Percentiles rank a stretch among this genome's conserved stretches.
These are phyloP conservation scores for Ophiostoma perfectum DNA, from an alignment of 2,329 filamentous ascomycete genomes.

Conservation along the genomic window DNA sequence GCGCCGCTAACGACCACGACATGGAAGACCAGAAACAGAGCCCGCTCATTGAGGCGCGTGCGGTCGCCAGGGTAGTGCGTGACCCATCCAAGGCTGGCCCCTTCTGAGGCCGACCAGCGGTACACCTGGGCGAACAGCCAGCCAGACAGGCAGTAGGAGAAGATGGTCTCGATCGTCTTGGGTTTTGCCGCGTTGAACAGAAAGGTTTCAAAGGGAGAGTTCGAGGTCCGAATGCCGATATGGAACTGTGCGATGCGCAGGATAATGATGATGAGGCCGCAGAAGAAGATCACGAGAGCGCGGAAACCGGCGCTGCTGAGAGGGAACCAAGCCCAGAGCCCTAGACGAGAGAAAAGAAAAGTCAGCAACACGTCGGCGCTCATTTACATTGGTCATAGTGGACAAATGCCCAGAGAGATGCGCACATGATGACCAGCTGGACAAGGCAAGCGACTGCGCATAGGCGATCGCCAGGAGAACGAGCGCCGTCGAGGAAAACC, in stretches of 20 bases:
- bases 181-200: slow-evolving; percentile 51
- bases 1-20: slow-evolving; percentile 61
- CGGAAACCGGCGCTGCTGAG: slow-evolving; percentile 70
- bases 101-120: slow-evolving; percentile 60
- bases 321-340: slow-evolving; percentile 82
- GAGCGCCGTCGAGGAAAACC: slow-evolving; percentile 73
- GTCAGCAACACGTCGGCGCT: too few species aligned
- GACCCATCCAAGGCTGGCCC: slow-evolving; percentile 65
- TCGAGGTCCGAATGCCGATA: slow-evolving; percentile 64
- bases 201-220: slow-evolving; percentile 62
- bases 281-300: slow-evolving; percentile 68
- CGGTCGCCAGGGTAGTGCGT: slow-evolving; percentile 66
- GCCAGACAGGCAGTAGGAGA: slow-evolving; percentile 73
- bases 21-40: slow-evolving; percentile 71
- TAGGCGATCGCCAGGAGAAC: slow-evolving; percentile 69
- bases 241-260: slow-evolving; percentile 82
- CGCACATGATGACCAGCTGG: slow-evolving; percentile 64
- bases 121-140: slow-evolving; percentile 77
- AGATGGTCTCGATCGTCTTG: slow-evolving; percentile 61
- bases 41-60: slow-evolving; percentile 75
- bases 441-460: slow-evolving; percentile 62
- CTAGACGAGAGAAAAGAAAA: slow-evolving; percentile 39
- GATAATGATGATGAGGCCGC: slow-evolving; percentile 71
- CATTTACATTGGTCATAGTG: too few species aligned
- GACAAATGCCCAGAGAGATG: slow-evolving; percentile 24